Evolutionary conservation across 2,329 filamentous ascomycete species (phyloP).

Genomic region (Plenodomus biglobosus): DNA sequence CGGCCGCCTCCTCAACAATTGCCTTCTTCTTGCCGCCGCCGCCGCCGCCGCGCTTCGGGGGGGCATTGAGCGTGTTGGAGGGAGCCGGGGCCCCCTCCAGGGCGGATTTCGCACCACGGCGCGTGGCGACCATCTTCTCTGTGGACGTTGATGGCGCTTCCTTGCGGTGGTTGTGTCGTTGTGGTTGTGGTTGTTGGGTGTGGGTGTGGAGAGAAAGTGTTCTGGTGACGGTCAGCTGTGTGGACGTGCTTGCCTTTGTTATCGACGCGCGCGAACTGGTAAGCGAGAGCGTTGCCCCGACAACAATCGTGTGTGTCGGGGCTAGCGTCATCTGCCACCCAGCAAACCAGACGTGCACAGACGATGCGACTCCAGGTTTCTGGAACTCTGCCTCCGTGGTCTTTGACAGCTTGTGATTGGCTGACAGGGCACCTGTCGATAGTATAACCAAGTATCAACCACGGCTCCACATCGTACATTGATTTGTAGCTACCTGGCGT

Average conservation of each 20-base stretch:
- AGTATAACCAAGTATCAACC: too few species aligned
- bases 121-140: constrained; percentile 37
- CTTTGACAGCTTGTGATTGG: too few species aligned
- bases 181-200: constrained; percentile 6
- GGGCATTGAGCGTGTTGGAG: constrained; percentile 33
- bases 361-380: neutral
- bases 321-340: neutral
- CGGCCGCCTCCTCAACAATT: constrained; percentile 20
- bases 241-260: constrained; percentile 25
- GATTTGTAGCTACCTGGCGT: neutral
- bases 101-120: constrained; percentile 31
- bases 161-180: constrained; percentile 7
- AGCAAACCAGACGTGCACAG: neutral
- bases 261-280: constrained; percentile 20
- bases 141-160: constrained; percentile 16
- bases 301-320: constrained; percentile 9
- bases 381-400: too few species aligned
- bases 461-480: neutral
- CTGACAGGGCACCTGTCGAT: too few species aligned
- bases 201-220: constrained; percentile 5
- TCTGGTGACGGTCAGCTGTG: neutral
- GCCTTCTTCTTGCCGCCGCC: constrained; percentile 33
- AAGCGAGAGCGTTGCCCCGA: constrained; percentile 17
- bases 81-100: constrained; percentile 25
- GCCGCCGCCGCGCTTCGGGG: constrained; percentile 36